phyloP scores from a whole-genome alignment of 306 rosid genomes.

The Albizia julibrissin region DNA sequence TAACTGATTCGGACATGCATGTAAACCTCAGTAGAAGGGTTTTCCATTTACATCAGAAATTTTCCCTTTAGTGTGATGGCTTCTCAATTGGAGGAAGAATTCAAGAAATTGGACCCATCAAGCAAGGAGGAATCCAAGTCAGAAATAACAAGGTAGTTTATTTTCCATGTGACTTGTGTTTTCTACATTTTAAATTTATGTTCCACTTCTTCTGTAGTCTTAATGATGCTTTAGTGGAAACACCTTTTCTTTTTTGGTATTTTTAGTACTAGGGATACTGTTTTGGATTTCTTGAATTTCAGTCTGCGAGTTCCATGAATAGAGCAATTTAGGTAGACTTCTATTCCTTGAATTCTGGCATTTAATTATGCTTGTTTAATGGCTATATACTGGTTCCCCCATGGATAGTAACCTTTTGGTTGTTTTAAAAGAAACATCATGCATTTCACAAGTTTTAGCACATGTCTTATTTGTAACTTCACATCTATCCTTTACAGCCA shows the following conservation, averaged over 20 bases:
- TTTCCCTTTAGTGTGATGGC: constrained; percentile 57
- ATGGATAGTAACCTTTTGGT: neutral
- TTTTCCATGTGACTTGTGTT: constrained; percentile 15
- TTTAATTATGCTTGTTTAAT: constrained; percentile 13
- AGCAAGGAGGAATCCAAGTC: constrained; percentile 73
- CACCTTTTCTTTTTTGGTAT: constrained; percentile 13
- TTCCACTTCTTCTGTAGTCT: constrained; percentile 7
- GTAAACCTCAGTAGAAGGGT: constrained; percentile 53
- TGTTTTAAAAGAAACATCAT: neutral
- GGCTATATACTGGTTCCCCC: neutral
- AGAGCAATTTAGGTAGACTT: constrained; percentile 63
- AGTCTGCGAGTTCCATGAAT: constrained; percentile 57
- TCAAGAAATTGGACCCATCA: constrained; percentile 74
- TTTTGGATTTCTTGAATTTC: constrained; percentile 82
- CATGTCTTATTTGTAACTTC: no score
- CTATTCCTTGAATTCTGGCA: constrained; percentile 13
- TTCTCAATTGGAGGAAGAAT: constrained; percentile 61
- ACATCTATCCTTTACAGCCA: neutral
- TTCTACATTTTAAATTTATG: constrained; percentile 1
- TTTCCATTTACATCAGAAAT: constrained; percentile 66
- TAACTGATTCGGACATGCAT: constrained; percentile 30
- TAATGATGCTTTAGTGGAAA: constrained; percentile 28
- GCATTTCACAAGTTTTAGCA: neutral
- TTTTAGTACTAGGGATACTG: constrained; percentile 75
- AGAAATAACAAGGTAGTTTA: no score